These are phyloP conservation scores for Colletotrichum destructivum DNA, from an alignment of 2,329 filamentous ascomycete species.

Conservation along the genomic window DNA sequence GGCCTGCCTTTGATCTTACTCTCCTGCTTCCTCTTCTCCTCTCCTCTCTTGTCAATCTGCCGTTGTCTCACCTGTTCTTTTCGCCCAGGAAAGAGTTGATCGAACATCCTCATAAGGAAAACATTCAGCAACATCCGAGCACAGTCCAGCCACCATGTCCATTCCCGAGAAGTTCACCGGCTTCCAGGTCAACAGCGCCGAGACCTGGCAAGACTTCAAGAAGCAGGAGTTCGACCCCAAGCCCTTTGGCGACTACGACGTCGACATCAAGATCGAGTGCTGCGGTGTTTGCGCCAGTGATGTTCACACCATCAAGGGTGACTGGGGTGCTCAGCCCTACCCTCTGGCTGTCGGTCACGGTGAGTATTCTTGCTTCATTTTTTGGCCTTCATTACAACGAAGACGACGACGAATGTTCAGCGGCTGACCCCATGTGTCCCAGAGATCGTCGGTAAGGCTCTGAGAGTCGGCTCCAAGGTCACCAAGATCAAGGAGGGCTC, in stretches of 20 bases:
- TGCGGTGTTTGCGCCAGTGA: conserved; percentile 84
- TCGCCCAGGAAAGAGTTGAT: not conserved
- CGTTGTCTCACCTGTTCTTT: not conserved
- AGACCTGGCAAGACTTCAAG: conserved; percentile 72
- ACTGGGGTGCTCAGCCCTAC: conserved; percentile 75
- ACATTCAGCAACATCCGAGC: conserved; percentile 2
- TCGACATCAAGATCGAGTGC: conserved; percentile 89
- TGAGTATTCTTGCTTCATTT: conserved; percentile 48
- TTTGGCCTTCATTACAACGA: too few species aligned
- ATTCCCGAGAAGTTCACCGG: conserved; percentile 73
- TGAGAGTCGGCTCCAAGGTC: conserved; percentile 77
- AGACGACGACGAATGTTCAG: not conserved
- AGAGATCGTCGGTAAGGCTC: conserved; percentile 79
- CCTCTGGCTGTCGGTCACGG: conserved; percentile 79
- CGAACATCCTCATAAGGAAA: not conserved
- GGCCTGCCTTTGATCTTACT: not conserved
- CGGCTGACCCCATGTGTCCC: conserved; percentile 40
- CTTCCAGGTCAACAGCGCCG: conserved; percentile 71
- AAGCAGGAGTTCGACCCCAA: conserved; percentile 87
- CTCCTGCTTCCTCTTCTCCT: conserved; percentile 22
- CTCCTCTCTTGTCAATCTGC: conserved; percentile 14
- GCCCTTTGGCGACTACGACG: conserved; percentile 88
- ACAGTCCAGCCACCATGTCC: conserved; percentile 57
- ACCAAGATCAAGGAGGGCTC: conserved; percentile 73
- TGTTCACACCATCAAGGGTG: conserved; percentile 78